These are phyloP conservation scores for Plectosphaerella cucumerina DNA, from an alignment of 2,329 filamentous ascomycete species.

Conservation along the genomic window DNA sequence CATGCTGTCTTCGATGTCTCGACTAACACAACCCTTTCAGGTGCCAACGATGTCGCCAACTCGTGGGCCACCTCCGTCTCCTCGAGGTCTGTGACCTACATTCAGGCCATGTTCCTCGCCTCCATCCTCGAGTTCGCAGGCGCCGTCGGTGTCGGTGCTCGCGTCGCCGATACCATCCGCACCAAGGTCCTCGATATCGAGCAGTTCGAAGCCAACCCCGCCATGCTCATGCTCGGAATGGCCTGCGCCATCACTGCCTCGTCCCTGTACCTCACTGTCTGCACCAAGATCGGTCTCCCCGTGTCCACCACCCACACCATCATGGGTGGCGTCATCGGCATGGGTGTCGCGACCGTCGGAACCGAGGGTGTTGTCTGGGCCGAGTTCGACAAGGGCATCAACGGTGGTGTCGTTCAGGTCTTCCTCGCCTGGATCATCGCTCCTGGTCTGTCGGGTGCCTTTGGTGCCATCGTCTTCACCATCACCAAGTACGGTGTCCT, in stretches of 20 bases:
- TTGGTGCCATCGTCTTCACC: constrained; percentile 50
- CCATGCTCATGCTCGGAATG: constrained; percentile 55
- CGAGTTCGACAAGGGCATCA: constrained; percentile 19
- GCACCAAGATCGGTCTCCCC: constrained; percentile 50
- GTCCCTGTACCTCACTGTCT: constrained; percentile 52
- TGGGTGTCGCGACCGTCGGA: constrained; percentile 53
- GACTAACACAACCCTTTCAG: constrained; percentile 13
- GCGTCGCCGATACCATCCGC: constrained; percentile 58
- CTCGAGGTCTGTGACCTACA: constrained; percentile 59
- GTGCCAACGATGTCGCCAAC: constrained; percentile 67
- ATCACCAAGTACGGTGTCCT: constrained; percentile 55
- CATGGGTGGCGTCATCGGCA: constrained; percentile 55
- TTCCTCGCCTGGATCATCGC: constrained; percentile 60
- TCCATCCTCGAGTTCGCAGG: constrained; percentile 60
- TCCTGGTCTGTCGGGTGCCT: constrained; percentile 48
- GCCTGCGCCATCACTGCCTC: constrained; percentile 50
- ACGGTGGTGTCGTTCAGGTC: constrained; percentile 52
- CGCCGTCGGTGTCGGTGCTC: constrained; percentile 54
- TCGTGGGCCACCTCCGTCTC: constrained; percentile 72
- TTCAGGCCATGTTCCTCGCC: constrained; percentile 56
- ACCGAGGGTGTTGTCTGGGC: constrained; percentile 47
- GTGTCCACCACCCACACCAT: constrained; percentile 61
- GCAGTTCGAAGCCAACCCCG: constrained; percentile 42
- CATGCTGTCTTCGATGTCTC: too few relatives aligned
- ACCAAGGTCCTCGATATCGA: constrained; percentile 51